Conservation (phyloP, 495 filamentous ascomycete species). For the Aspergillus steynii region DNA sequence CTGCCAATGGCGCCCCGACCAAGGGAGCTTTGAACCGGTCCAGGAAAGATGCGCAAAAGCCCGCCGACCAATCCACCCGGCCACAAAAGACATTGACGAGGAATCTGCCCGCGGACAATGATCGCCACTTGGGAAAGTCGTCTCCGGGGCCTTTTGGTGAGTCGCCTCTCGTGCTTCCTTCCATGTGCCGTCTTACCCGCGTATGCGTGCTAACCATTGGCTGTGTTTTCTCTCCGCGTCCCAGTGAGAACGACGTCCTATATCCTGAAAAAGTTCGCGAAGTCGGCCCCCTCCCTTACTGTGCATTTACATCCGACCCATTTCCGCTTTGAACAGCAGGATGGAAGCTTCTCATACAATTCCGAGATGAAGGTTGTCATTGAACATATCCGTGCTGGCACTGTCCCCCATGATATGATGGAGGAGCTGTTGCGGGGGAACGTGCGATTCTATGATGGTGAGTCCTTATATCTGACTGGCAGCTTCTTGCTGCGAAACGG, state of each 20-base stretch:
- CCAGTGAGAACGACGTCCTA: slow-evolving; percentile 69
- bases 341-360: slow-evolving; percentile 85
- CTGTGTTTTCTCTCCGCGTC: slow-evolving; percentile 2
- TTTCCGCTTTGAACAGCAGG: slow-evolving; percentile 93
- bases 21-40: slow-evolving; percentile 52
- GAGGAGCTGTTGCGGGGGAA: slow-evolving; percentile 64
- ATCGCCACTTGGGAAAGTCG: slow-evolving; percentile 38
- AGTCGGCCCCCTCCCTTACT: slow-evolving; percentile 74
- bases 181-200: not conserved
- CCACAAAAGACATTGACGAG: slow-evolving; percentile 34
- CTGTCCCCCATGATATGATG: slow-evolving; percentile 72
- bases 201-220: slow-evolving; percentile 11
- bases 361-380: slow-evolving; percentile 87
- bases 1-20: slow-evolving; percentile 32
- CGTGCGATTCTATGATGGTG: slow-evolving; percentile 90
- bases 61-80: slow-evolving; percentile 37
- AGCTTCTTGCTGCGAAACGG: slow-evolving; percentile 2
- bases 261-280: slow-evolving; percentile 80
- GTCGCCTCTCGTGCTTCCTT: slow-evolving; percentile 6
- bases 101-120: slow-evolving; percentile 33
- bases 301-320: slow-evolving; percentile 82
- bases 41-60: slow-evolving; percentile 53
- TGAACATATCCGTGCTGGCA: slow-evolving; percentile 67
- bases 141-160: slow-evolving; percentile 53
- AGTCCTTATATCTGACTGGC: slow-evolving; percentile 2